These are phyloP conservation scores for Cinnamomum chago DNA, from an alignment of 164 flowering plant species.

Conservation along the genomic window DNA sequence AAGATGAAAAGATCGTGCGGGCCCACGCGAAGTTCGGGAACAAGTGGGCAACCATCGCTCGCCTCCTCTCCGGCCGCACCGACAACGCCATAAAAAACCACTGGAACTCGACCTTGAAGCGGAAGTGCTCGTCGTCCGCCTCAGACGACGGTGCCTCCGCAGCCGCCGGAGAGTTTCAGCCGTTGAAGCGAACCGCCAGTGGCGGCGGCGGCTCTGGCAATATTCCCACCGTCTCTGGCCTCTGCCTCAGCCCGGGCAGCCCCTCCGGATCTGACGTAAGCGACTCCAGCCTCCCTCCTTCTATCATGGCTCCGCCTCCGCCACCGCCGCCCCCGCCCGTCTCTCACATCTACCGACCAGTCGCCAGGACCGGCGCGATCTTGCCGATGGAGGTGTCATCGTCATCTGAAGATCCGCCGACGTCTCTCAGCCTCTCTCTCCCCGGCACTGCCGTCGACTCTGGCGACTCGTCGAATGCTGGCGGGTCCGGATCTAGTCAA, in stretches of 20 bases:
- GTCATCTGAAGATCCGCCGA: slow-evolving; percentile 26
- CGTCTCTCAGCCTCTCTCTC: slow-evolving; percentile 55
- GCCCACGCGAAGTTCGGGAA: slow-evolving; percentile 78
- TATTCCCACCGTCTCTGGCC: slow-evolving; percentile 23
- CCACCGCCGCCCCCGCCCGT: slow-evolving; percentile 16
- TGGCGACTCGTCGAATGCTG: slow-evolving; percentile 23
- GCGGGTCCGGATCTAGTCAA: slow-evolving; percentile 15
- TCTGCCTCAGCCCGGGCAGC: slow-evolving; percentile 43
- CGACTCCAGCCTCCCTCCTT: slow-evolving; percentile 41
- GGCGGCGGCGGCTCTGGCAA: slow-evolving; percentile 22
- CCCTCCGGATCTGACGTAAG: slow-evolving; percentile 71
- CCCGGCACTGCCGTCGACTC: slow-evolving; percentile 47
- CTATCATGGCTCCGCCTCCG: neutral
- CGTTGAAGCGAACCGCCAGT: slow-evolving; percentile 52
- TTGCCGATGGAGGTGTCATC: slow-evolving; percentile 4
- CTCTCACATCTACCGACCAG: slow-evolving; percentile 15
- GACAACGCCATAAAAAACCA: slow-evolving; percentile 91
- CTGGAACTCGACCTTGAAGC: slow-evolving; percentile 83
- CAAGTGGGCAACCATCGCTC: slow-evolving; percentile 89
- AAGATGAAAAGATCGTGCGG: slow-evolving; percentile 65
- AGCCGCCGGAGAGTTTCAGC: slow-evolving; percentile 14
- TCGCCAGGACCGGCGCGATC: neutral
- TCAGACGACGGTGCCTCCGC: neutral
- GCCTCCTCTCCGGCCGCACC: slow-evolving; percentile 70
- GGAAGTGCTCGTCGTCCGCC: slow-evolving; percentile 46